Base-by-base conservation (phyloP, 2,329 filamentous ascomycete species). In the Colletotrichum sp. region DNA sequence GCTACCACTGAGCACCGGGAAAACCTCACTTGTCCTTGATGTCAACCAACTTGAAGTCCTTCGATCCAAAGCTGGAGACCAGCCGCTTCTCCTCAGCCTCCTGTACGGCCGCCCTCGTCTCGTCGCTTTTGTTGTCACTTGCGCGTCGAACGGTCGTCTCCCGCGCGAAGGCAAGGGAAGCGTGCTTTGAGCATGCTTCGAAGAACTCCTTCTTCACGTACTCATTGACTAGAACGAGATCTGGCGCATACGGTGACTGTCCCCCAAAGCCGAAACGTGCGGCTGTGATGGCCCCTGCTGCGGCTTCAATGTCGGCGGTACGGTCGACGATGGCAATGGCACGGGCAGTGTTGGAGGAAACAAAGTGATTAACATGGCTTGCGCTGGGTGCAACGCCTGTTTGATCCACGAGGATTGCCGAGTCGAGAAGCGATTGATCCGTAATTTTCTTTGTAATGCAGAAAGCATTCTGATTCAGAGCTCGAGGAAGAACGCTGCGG, bases 201-300 rank as follows among this genome's bases (percentile, higher is more conserved):
- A 91, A 81, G 77, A 93, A 92, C 0, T 87, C 85, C 71, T 89
- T 86, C 83, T 90, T 90, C 5, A 87, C 85, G 75, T 89, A 94
- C 77, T 94, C 92, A 76, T 94, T 92, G n/a, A 94, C 91, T 0
- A 93, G 82, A 0, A 94, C 89, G 0, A 93, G 34, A 79, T 94
- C 92, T 0, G 92, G 92, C 0, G 91, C 89, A 79, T 93, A 93
- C 0, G 91, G 87, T 1, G 91, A 93, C 3, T 82, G 85, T 4
- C 91, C 91, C 2, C 88, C 85, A 34, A 92, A 90, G 16, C 84
- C 83, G 78, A 93, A 90, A 3, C 91, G 86, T 2, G 92, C 90
- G 1, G 83, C 84, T 1, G 90, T 87, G 1, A 94, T 84, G 3
- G 87, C 85, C 71, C 86, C 83, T 1, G 92, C 92, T 0, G 92